Base-by-base conservation (phyloP, 2,329 filamentous ascomycete species). In the Moelleriella libera region DNA sequence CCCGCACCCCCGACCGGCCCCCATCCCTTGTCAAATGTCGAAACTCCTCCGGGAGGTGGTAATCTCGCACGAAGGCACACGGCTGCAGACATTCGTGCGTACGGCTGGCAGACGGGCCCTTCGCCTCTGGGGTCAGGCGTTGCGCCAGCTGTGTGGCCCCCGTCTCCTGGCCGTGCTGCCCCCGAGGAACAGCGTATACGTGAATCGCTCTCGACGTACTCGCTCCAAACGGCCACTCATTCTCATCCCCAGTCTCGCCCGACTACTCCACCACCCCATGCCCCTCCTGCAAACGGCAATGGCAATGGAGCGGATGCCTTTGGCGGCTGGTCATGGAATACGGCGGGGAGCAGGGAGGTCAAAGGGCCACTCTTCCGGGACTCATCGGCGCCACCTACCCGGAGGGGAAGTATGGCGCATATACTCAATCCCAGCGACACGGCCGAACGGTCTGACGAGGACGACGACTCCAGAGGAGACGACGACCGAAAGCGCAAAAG, bases 1-100 rank as follows among this genome's bases (percentile, higher is more conserved):
- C 76, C 81, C 9, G 78, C 80, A 11, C 78, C 80, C n/a, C 81
- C 82, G 45, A 73, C 72, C 52, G 72, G 65, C 53, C 77, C 80
- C 32, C 85, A 86, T 58, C 81, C 81, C 34, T 70, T 82, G 21
- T 76, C 82, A 14, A 70, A 77, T 49, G 72, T 78, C 32, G 73
- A 81, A 55, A 72, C 76, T 34, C 79, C 82, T 41, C 14, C 40
- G 7, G 10, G 11, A 14, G n/a, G 40, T 37, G 76, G 79, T 48
- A 88, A 80, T 57, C 72, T 95, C 44, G 78, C 81, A 43, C 82
- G 90, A 52, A 80, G 90, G 51, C 92, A 98, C 65, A 98, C 92
- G 2, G 90, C 89, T 40, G 92, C 92, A 49, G 92, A 98, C 61
- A 97, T 98, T 55, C 83, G 92, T 47, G 83, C 89, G 56, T 84